These are phyloP conservation scores for Neohortaea acidophila DNA, from an alignment of 495 filamentous ascomycete genomes.

Conservation along the genomic window DNA sequence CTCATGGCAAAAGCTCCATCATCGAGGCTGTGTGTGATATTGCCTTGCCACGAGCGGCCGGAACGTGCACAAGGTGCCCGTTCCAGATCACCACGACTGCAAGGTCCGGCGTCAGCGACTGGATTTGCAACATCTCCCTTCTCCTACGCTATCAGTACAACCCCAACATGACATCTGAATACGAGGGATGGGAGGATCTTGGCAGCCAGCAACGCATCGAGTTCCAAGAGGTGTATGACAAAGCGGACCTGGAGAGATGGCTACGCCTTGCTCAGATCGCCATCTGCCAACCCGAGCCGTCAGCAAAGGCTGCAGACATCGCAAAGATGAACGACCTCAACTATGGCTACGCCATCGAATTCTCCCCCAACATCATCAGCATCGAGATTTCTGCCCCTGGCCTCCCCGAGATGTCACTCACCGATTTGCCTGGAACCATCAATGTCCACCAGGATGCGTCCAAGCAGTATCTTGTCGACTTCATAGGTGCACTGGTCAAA, in stretches of 20 bases:
- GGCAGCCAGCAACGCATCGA: constrained; percentile 23
- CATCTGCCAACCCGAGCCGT: constrained; percentile 43
- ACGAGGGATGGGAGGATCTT: constrained; percentile 1
- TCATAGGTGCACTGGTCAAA: constrained; percentile 53
- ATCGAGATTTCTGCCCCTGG: constrained; percentile 55
- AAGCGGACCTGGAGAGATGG: constrained; percentile 40
- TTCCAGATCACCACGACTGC: constrained; percentile 59
- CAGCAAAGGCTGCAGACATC: constrained; percentile 17
- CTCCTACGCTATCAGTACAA: too few species aligned
- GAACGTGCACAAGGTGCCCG: constrained; percentile 62
- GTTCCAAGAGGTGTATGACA: constrained; percentile 30
- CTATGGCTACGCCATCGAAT: constrained; percentile 31
- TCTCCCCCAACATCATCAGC: constrained; percentile 62
- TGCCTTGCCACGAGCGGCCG: constrained; percentile 50
- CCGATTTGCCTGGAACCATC: constrained; percentile 69
- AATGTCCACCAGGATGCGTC: constrained; percentile 42
- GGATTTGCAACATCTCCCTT: constrained; percentile 50
- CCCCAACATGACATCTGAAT: too few species aligned
- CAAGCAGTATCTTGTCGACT: constrained; percentile 43
- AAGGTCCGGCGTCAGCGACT: constrained; percentile 29
- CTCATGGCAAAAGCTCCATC: constrained; percentile 62
- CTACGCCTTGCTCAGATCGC: constrained; percentile 59
- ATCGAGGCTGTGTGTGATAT: constrained; percentile 73
- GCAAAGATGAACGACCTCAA: not conserved
- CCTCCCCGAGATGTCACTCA: constrained; percentile 59